Conservation (phyloP, 345 rosid genomes). For the Rubroshorea leprosula region DNA sequence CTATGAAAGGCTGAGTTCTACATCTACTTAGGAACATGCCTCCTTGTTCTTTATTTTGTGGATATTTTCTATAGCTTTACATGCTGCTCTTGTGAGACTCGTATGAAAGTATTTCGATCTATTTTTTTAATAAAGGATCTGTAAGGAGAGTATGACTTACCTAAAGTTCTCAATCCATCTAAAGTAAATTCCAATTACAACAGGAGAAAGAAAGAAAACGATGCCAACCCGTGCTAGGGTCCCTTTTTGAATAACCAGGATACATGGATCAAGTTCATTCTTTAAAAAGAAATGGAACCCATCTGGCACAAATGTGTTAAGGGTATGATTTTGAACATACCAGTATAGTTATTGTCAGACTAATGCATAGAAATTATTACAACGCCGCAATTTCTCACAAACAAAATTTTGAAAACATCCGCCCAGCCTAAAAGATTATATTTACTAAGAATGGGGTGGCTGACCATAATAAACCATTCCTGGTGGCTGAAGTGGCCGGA, state of each 20-base stretch:
- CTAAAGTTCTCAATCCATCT: too few species aligned
- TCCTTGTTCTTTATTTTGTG: too few species aligned
- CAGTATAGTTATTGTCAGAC: background rate
- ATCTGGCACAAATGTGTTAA: too few species aligned
- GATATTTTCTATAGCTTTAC: background rate
- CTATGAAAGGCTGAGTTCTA: constrained; percentile 34
- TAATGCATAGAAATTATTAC: background rate
- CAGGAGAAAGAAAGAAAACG: too few species aligned
- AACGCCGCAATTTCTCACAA: background rate
- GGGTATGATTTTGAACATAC: background rate
- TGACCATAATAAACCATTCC: constrained; percentile 59
- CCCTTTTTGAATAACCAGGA: too few species aligned
- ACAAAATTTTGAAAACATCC: background rate
- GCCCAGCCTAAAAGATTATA: constrained; percentile 17
- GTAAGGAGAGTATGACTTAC: too few species aligned
- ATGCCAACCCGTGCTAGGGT: too few species aligned
- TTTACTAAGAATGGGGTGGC: constrained; percentile 55
- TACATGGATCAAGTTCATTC: too few species aligned
- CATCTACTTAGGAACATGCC: background rate
- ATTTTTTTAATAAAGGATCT: too few species aligned
- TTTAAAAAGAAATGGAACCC: too few species aligned
- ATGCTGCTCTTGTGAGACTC: background rate
- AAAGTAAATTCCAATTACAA: too few species aligned
- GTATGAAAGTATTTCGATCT: background rate
- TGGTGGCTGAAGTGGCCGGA: constrained; percentile 65